phyloP scores from a whole-genome alignment of 306 rosid genomes.

The Delonix regia region DNA sequence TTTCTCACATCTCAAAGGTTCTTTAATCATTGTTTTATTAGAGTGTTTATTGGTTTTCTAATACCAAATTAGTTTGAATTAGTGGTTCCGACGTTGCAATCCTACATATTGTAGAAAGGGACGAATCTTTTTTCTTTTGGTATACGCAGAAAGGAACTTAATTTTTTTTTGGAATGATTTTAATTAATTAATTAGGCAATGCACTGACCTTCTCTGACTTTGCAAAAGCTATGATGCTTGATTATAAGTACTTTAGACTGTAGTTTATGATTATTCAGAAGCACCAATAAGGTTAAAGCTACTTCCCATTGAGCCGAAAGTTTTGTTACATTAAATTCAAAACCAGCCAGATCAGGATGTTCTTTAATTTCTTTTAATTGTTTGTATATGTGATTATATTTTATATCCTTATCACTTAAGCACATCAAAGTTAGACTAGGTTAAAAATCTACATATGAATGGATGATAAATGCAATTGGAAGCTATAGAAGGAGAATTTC shows the following conservation, averaged over 20 bases:
- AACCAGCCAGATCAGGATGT: neutral
- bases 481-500: no score
- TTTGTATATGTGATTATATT: no score
- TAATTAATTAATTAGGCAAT: neutral
- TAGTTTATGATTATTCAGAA: neutral
- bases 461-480: neutral
- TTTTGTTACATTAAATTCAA: neutral
- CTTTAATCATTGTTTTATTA: neutral
- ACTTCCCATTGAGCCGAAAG: conserved; percentile 13
- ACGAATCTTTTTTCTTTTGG: neutral
- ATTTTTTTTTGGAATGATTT: neutral
- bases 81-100: neutral
- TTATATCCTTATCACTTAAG: no score
- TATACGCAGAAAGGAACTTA: neutral
- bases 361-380: neutral
- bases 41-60: neutral
- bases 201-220: neutral
- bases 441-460: neutral
- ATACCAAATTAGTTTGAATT: neutral
- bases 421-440: neutral
- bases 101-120: neutral
- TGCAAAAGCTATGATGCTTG: neutral
- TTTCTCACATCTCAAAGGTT: neutral
- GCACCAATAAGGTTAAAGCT: neutral
- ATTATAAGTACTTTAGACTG: neutral